Evolutionary conservation across 2,329 filamentous ascomycete genomes (phyloP).

Genomic region (Paraphoma sp.): DNA sequence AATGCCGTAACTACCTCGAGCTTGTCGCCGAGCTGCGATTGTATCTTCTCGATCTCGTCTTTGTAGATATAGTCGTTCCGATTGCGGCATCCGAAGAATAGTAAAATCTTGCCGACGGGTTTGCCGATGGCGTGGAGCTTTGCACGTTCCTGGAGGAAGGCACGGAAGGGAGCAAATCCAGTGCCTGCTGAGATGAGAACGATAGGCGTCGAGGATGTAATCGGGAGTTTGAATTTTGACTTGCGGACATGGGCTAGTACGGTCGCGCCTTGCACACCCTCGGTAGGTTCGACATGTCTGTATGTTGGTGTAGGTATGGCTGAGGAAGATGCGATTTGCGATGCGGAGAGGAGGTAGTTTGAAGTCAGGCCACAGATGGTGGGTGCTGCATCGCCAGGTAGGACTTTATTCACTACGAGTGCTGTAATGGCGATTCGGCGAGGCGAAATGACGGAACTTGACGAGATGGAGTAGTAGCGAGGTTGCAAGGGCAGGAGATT

Average conservation of each 20-base stretch:
- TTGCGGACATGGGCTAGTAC: slow-evolving; percentile 51
- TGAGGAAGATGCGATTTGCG: slow-evolving; percentile 23
- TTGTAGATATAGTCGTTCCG: slow-evolving; percentile 43
- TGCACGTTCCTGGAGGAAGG: slow-evolving; percentile 44
- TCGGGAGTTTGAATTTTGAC: slow-evolving; percentile 57
- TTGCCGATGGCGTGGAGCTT: slow-evolving; percentile 39
- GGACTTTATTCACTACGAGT: slow-evolving; percentile 44
- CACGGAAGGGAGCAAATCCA: slow-evolving; percentile 45
- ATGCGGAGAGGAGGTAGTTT: slow-evolving; percentile 47
- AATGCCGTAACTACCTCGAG: slow-evolving; percentile 35
- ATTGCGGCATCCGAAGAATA: slow-evolving; percentile 44
- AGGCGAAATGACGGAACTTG: slow-evolving; percentile 47
- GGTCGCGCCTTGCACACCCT: slow-evolving; percentile 22
- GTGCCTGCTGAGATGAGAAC: slow-evolving; percentile 51
- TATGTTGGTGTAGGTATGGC: slow-evolving; percentile 20
- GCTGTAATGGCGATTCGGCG: slow-evolving; percentile 48
- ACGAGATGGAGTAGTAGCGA: slow-evolving; percentile 46
- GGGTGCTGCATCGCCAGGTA: slow-evolving; percentile 21
- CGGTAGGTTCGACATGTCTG: slow-evolving; percentile 12
- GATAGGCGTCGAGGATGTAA: slow-evolving; percentile 52
- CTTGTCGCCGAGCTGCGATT: slow-evolving; percentile 27
- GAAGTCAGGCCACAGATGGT: slow-evolving; percentile 48
- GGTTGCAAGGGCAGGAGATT: slow-evolving; percentile 34
- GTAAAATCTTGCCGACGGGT: slow-evolving; percentile 34
- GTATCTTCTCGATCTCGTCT: slow-evolving; percentile 30